Evolutionary conservation across 106 monocot genomes (phyloP), one percentile per base, ranked within the genome.

Genomic region (Xerophyta viscosa): DNA sequence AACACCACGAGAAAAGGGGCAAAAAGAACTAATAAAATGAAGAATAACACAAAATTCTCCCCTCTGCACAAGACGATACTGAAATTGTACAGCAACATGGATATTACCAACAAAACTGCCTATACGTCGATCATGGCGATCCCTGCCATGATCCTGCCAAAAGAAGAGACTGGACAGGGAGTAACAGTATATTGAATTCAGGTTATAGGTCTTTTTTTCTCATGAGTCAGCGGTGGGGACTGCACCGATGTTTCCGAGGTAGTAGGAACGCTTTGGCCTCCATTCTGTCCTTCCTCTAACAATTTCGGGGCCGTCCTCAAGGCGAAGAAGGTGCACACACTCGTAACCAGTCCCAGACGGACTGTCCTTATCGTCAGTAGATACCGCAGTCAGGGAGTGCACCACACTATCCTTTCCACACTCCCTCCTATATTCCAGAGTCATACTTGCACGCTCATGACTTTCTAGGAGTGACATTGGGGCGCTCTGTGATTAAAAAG

Each of bases 341-440:
- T 86, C 82, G 14, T 82, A 48, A 6, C 61, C 50, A 1, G 67
- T 37, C 22, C 48, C 64, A 15, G 48, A 30, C 0, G 52, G 44
- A 12, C 37, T 20, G 21, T 31, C 41, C 5, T 19, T 60, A 46
- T 59, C 44, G 33, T 78, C 48, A n/a, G 66, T 37, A 48, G 72
- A 64, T 21, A 92, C 66, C 9, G 78, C 66, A 11, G 86, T 82
- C 29, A 82, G 81, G 31, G 91, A 92, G 31, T 92, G 72, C 62
- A 92, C 57, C 41, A 79, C 58, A 28, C 76, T 86, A 53, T 92
- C 86, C 64, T 72, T 78, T 13, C 81, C 77, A 28, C 91, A 91
- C 57, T 91, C 91, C 66, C 72, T 74, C 58, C 78, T 54, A 56
- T 82, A 82, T 20, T 82, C 82, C 26, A 82, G 68, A 7, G 72